Evolutionary conservation across 78 protist genomes (phyloP).

Genomic region (Dictyostelium intermedium): DNA sequence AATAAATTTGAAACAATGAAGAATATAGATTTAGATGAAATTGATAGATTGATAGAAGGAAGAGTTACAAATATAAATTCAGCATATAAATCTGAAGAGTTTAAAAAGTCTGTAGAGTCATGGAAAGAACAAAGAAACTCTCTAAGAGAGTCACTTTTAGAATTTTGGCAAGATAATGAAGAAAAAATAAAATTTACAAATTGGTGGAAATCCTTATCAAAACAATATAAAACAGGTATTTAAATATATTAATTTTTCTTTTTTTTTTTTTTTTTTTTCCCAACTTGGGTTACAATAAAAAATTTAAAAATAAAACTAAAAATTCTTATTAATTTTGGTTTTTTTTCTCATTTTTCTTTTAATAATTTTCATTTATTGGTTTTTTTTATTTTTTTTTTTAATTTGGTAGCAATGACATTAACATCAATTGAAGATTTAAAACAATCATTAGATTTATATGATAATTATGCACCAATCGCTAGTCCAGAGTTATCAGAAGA

Average conservation of each 20-base stretch:
- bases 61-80: constrained; percentile 7
- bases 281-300: too few relatives aligned
- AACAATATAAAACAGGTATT: background rate
- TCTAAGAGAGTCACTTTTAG: constrained; percentile 6
- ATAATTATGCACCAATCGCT: background rate
- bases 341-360: background rate
- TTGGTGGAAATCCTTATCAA: constrained; percentile 6
- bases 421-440: constrained; percentile 34
- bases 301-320: too few relatives aligned
- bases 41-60: constrained; percentile 24
- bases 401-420: background rate
- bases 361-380: background rate
- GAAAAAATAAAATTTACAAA: background rate
- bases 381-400: background rate
- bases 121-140: constrained; percentile 4
- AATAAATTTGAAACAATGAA: background rate
- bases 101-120: background rate
- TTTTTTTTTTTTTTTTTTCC: background rate
- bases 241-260: background rate
- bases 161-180: constrained; percentile 29
- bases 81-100: background rate
- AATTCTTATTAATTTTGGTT: too few relatives aligned
- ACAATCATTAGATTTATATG: background rate
- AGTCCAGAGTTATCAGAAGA: background rate
- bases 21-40: constrained; percentile 25